A percentile compares a stretch with the other conserved stretches of the same genome.
phyloP scores from a whole-genome alignment of 2,329 filamentous ascomycete species.

The Cladophialophora psammophila region DNA sequence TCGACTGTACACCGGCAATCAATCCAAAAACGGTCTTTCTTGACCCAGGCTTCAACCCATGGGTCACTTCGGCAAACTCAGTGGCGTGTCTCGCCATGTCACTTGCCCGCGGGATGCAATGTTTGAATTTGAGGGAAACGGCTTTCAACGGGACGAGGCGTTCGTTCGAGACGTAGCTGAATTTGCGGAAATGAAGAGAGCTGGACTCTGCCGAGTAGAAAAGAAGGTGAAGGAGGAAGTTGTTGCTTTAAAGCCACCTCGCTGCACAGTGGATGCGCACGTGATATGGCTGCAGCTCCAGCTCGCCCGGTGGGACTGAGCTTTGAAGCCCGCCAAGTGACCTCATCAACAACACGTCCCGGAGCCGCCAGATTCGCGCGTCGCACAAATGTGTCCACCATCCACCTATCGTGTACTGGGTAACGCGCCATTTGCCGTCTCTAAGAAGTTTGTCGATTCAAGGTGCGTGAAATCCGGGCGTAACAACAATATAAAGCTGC shows the following conservation, averaged over 20 bases:
- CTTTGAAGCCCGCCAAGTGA: conserved; percentile 3
- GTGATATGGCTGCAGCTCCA: background rate
- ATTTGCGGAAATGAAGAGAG: background rate
- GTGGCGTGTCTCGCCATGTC: background rate
- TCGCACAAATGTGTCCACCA: background rate
- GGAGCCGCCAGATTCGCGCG: background rate
- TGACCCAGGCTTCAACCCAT: background rate
- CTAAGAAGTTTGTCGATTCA: background rate
- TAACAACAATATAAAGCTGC: conserved; percentile 1
- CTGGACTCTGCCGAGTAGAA: background rate
- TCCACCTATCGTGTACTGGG: background rate
- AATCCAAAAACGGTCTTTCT: background rate
- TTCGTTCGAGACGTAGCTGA: background rate
- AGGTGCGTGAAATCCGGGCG: background rate
- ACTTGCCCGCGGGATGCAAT: background rate
- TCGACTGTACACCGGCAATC: background rate
- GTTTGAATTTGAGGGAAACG: background rate
- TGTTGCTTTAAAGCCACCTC: background rate
- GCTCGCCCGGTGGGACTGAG: background rate
- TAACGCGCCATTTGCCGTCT: background rate
- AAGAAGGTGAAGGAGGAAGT: background rate
- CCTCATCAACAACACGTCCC: conserved; percentile 9
- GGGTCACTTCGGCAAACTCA: background rate
- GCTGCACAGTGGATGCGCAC: background rate
- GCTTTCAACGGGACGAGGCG: background rate